Base-by-base conservation (phyloP, 495 filamentous ascomycete species). In the Terfezia claveryi region DNA sequence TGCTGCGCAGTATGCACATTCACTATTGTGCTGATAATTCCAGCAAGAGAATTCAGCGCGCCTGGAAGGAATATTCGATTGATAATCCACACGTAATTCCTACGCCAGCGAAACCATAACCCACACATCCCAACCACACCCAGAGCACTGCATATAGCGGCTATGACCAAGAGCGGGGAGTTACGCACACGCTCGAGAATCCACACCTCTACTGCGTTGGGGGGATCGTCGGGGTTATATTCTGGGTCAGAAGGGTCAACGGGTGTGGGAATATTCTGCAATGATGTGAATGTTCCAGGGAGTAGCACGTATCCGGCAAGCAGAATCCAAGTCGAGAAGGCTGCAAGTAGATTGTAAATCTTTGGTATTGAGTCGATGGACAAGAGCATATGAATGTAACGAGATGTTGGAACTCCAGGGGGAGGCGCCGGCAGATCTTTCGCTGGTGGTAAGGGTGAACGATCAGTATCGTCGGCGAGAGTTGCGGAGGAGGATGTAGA, bases 221-320 rank as follows among this genome's bases (percentile, higher is more conserved):
- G 46, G 23, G 60, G 38, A 11, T 58, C 57, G 0, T 57, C 36
- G 17, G 27, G 44, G n/a, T 53, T 37, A 8, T 62, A 10, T 4
- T 64, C 16, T 2, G 23, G 38, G 8, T 61, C 56, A 10, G 55
- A 62, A 16, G 12, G 12, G 8, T 46, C 41, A 8, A 46, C 2
- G 8, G 41, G 41, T 4, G 14, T 8, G 14, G 50, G 50, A 12
- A 20, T 32, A 11, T 67, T 63, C 53, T 70, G 53, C 23, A 69
- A 51, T 11, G 58, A 62, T 14, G 62, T 68, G 53, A 70, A 71
- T 0, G 61, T 71, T 2, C 66, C 64, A 2, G 69, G 69, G 11
- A 69, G 56, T 4, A 69, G 60, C 17, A 71, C 58, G 57, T 68
- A 70, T 1, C 67, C 64, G 2, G 68, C 64, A 32, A 70, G 59